Evolutionary conservation across 163 green algal genomes (phyloP).

Genomic region (Scenedesmus sp.): DNA sequence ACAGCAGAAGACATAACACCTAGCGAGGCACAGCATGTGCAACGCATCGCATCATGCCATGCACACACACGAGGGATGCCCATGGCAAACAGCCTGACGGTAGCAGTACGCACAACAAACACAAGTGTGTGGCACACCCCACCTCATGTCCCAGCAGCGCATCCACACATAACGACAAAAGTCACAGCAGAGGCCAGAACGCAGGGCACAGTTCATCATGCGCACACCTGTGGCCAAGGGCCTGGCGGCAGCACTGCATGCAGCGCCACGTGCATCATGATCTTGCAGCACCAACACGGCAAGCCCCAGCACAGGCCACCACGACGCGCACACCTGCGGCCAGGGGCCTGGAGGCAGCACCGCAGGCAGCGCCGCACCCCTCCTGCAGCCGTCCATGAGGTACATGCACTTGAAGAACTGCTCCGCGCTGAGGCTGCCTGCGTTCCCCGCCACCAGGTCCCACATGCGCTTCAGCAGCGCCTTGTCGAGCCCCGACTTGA

Average conservation of each 20-base stretch:
- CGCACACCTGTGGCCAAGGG: neutral
- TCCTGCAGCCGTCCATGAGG: slow-evolving; percentile 85
- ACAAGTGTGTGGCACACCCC: no score
- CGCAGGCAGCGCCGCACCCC: slow-evolving; percentile 68
- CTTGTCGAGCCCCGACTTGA: slow-evolving; percentile 86
- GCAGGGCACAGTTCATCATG: no score
- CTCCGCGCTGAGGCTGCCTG: slow-evolving; percentile 69
- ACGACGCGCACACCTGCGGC: slow-evolving; percentile 19
- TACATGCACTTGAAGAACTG: slow-evolving; percentile 88
- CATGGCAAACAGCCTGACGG: no score
- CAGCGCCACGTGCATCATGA: neutral
- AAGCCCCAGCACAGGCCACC: neutral
- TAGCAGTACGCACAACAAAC: no score
- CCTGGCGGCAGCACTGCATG: slow-evolving; percentile 72
- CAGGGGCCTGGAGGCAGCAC: slow-evolving; percentile 68
- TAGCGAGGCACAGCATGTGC: no score
- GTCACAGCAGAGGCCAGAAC: no score
- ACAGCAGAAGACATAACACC: no score
- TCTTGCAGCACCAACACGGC: neutral
- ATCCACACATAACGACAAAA: no score
- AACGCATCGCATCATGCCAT: no score
- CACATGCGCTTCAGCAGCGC: slow-evolving; percentile 65
- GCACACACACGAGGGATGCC: no score
- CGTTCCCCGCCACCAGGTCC: slow-evolving; percentile 68
- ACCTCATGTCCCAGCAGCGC: no score